phyloP scores from a whole-genome alignment of 257 asterid species.

The Sherardia arvensis region DNA sequence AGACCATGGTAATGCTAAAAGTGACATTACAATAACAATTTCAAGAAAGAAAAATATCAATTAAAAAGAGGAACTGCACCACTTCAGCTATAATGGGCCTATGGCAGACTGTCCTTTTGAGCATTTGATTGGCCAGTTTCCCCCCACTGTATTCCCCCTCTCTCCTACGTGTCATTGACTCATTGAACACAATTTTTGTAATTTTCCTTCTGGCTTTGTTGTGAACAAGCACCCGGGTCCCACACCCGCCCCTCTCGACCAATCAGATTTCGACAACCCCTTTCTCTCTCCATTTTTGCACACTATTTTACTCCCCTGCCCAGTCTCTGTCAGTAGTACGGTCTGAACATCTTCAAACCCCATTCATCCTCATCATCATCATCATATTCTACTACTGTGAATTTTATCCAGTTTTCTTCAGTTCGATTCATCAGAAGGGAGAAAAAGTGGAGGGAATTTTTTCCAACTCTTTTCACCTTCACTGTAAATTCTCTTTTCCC shows the following conservation, averaged over 20 bases:
- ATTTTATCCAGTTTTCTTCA: background rate
- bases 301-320: background rate
- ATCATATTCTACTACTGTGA: background rate
- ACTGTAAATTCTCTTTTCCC: background rate
- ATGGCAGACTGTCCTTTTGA: constrained; percentile 40
- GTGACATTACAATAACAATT: no score
- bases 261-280: constrained; percentile 34
- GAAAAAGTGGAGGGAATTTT: background rate
- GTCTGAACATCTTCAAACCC: background rate
- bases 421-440: background rate
- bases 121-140: constrained; percentile 32
- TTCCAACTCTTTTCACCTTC: background rate
- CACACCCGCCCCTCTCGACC: constrained; percentile 43
- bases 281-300: constrained; percentile 12
- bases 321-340: background rate
- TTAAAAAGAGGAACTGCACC: background rate
- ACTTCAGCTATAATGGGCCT: constrained; percentile 20
- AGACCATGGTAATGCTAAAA: background rate
- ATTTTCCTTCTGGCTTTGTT: constrained; percentile 11
- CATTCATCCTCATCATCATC: background rate
- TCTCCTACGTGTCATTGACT: background rate
- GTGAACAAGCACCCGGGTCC: constrained; percentile 19
- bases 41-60: no score
- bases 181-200: constrained; percentile 9
- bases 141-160: background rate